phyloP scores from a whole-genome alignment of 148 eudicot genomes.

The Chenopodium suecicum region DNA sequence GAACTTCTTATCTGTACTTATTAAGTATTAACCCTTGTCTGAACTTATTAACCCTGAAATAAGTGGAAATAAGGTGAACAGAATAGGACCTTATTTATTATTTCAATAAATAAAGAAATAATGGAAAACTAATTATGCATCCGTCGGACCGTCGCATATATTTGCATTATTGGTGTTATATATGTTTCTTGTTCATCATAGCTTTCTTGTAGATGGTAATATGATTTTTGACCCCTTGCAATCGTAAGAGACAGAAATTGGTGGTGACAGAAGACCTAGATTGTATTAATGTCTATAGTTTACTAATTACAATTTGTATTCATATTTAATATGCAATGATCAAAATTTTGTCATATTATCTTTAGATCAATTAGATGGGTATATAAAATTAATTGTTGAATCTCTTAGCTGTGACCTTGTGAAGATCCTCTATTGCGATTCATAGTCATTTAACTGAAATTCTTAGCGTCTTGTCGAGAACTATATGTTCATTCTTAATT shows the following conservation, averaged over 20 bases:
- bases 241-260: neutral
- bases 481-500: neutral
- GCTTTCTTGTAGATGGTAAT: neutral
- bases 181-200: neutral
- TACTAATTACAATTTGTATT: neutral
- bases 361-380: neutral
- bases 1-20: too few species aligned
- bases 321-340: neutral
- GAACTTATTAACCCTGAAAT: too few species aligned
- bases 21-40: too few species aligned
- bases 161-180: too few species aligned
- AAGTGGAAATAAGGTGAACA: too few species aligned
- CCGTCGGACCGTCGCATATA: too few species aligned
- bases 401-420: neutral
- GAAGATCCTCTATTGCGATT: constrained; percentile 1
- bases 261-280: neutral
- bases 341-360: neutral
- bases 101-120: too few species aligned
- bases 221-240: constrained; percentile 1
- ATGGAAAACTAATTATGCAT: too few species aligned
- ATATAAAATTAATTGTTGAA: neutral
- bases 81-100: too few species aligned
- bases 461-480: neutral
- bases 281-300: neutral
- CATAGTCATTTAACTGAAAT: neutral